Evolutionary conservation across 2,329 filamentous ascomycete genomes (phyloP).

Genomic region (Fonsecaea erecta): DNA sequence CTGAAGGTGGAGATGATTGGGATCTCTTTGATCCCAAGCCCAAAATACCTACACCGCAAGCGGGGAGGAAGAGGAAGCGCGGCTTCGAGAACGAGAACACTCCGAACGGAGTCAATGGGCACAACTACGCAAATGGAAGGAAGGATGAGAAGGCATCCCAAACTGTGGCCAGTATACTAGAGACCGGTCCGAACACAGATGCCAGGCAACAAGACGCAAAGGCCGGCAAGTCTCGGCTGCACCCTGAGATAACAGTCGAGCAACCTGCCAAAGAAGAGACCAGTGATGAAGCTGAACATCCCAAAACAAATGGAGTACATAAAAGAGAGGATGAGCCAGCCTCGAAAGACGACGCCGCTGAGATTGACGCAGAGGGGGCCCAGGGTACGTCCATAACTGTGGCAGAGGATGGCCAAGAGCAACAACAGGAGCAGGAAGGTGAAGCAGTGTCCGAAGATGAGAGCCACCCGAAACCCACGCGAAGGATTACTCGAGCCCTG

Average conservation of each 20-base stretch:
- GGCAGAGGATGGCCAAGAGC: slow-evolving; percentile 30
- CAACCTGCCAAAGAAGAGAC: not conserved
- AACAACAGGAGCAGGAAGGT: slow-evolving; percentile 18
- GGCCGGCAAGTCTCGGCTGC: not conserved
- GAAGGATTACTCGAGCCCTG: slow-evolving; percentile 52
- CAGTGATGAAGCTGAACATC: not conserved
- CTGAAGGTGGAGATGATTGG: slow-evolving; percentile 58
- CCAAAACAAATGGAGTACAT: slow-evolving; percentile 24
- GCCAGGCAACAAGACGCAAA: not conserved
- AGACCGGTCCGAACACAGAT: not conserved
- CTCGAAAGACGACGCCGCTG: slow-evolving; percentile 1
- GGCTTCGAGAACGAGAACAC: slow-evolving; percentile 18
- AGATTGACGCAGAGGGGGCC: slow-evolving; percentile 1
- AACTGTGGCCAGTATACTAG: not conserved
- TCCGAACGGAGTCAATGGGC: slow-evolving; percentile 31
- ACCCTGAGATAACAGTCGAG: not conserved
- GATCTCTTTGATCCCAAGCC: slow-evolving; percentile 51
- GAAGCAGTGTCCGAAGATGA: slow-evolving; percentile 23
- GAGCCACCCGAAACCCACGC: slow-evolving; percentile 47
- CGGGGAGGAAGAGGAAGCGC: slow-evolving; percentile 33
- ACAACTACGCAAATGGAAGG: slow-evolving; percentile 10
- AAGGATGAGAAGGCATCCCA: not conserved
- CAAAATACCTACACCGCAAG: slow-evolving; percentile 16
- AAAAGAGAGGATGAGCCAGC: not conserved
- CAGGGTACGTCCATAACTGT: slow-evolving; percentile 24